Base-by-base conservation (phyloP, 2,329 filamentous ascomycete species). In the Nemania sp. region DNA sequence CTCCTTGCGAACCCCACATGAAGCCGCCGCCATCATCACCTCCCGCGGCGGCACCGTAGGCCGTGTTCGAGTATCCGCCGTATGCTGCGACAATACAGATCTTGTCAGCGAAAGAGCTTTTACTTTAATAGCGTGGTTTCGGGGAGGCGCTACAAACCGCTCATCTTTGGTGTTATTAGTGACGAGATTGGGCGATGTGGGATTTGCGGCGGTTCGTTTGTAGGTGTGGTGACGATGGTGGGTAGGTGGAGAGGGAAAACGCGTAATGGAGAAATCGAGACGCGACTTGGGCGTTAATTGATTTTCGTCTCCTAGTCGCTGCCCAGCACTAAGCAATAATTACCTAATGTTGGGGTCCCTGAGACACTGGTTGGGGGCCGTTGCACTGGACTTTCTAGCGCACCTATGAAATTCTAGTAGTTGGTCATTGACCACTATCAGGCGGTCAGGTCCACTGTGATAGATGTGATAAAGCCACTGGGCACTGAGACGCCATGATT, bases 1-100 rank as follows among this genome's bases (percentile, higher is more conserved):
- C 82, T 61, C 76, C 72, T 68, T 86, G 84, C 5, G 83, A 84
- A 56, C 80, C 82, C 52, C 74, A 78, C 60, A 86, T 74, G 72
- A 86, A 87, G 49, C 84, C 84, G 61, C 84, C 84, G 40, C 78
- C 81, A 63, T 83, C 81, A 53, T 82, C 81, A 67, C 77, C 82
- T 60, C 80, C 81, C 63, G 79, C 75, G 55, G 79, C 75, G 55
- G 73, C 78, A 62, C 80, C 80, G 66, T 80, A 82, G 55, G 72
- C 66, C n/a, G 74, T 62, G 3, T 50, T 70, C 62, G 71, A 61
- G 69, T 76, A 81, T 61, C 75, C 75, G 56, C 72, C 74, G 73
- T 81, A 82, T 60, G 78, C 77, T 73, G 75, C 73, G 15, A 33
- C 43, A 20, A 37, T n/a, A n/a, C 5, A 22, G 24, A 34, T 17